phyloP scores from a whole-genome alignment of 371 early-diverging fungal genomes.

The Mortierella sp. region DNA sequence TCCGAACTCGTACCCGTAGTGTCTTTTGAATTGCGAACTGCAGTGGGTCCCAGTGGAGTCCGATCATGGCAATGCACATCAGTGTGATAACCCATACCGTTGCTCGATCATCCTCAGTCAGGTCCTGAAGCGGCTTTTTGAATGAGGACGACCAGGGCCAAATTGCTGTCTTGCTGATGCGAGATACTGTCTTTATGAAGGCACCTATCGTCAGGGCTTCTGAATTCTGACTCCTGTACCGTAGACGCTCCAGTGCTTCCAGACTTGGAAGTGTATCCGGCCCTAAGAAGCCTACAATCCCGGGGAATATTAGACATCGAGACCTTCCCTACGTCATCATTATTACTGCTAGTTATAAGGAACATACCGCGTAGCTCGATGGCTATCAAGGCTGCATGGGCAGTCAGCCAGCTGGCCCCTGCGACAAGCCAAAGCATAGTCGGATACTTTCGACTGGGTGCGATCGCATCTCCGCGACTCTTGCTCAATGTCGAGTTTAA shows the following conservation, averaged over 20 bases:
- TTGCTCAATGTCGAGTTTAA: conserved; percentile 41
- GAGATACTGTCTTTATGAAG: neutral
- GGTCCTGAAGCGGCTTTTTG: neutral
- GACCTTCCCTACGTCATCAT: no score
- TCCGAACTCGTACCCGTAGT: conserved; percentile 23
- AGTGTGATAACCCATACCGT: neutral
- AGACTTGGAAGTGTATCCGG: conserved; percentile 1
- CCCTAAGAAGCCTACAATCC: conserved; percentile 1
- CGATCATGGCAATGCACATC: conserved; percentile 5
- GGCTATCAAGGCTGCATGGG: conserved; percentile 9
- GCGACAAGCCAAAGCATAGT: conserved; percentile 17
- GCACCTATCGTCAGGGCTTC: conserved; percentile 1
- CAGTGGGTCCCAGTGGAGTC: conserved; percentile 38
- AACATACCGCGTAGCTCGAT: conserved; percentile 18
- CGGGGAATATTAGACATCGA: neutral
- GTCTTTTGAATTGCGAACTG: conserved; percentile 15
- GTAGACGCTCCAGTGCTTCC: neutral
- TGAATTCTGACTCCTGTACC: neutral
- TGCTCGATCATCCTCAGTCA: conserved; percentile 11
- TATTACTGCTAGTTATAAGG: no score
- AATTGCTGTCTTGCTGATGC: neutral
- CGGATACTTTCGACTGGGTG: conserved; percentile 29
- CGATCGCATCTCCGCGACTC: conserved; percentile 33
- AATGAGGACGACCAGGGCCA: conserved; percentile 20
- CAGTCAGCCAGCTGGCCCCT: conserved; percentile 23